Evolutionary conservation across 495 filamentous ascomycete genomes (phyloP).

Genomic region (Penicillium ucsense): DNA sequence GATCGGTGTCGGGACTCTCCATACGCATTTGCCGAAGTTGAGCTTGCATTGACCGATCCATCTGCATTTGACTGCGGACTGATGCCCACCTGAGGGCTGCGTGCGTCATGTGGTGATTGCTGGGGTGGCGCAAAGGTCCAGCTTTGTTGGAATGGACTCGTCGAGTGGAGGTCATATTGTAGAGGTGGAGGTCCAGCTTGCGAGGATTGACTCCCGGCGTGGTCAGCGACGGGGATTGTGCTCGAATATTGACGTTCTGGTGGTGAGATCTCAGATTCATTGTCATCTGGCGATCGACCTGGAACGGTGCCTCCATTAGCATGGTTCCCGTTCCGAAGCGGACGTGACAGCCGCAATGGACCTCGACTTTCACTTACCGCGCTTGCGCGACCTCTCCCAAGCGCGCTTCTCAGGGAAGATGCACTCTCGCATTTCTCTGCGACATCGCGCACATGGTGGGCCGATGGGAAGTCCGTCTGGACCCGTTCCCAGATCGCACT

Average conservation of each 20-base stretch:
- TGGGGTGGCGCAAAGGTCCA: slow-evolving; percentile 8
- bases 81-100: slow-evolving; percentile 6
- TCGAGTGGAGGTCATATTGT: slow-evolving; percentile 2
- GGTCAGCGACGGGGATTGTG: not conserved
- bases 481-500: slow-evolving; percentile 45
- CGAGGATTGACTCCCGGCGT: not conserved
- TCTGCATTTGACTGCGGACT: slow-evolving; percentile 6
- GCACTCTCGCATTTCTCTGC: slow-evolving; percentile 83
- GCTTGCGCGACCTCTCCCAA: slow-evolving; percentile 33
- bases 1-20: slow-evolving; percentile 20
- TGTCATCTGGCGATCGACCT: slow-evolving; percentile 12
- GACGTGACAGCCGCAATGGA: too few species aligned
- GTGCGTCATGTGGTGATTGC: slow-evolving; percentile 8
- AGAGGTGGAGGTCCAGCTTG: slow-evolving; percentile 2
- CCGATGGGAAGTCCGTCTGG: slow-evolving; percentile 70
- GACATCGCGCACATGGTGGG: slow-evolving; percentile 86
- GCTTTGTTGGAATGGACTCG: slow-evolving; percentile 9
- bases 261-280: slow-evolving; percentile 6
- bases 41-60: not conserved
- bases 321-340: too few species aligned
- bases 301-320: not conserved
- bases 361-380: slow-evolving; percentile 24
- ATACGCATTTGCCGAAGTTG: slow-evolving; percentile 8
- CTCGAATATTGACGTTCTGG: not conserved
- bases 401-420: slow-evolving; percentile 75